phyloP scores from a whole-genome alignment of 768 basidiomycete genomes.

The Suillus alpinus region DNA sequence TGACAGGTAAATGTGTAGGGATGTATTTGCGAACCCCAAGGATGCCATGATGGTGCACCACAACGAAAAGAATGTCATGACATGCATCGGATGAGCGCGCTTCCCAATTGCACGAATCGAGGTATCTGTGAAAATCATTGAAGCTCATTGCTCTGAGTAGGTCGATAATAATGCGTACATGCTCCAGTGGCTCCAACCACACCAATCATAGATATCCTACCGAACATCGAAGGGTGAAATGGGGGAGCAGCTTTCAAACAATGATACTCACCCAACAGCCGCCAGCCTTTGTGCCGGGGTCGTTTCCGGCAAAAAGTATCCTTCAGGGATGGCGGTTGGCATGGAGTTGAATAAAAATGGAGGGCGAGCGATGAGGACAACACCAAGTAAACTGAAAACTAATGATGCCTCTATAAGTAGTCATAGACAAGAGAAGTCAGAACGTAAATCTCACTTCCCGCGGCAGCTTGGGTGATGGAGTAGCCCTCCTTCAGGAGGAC shows the following conservation, averaged over 20 bases:
- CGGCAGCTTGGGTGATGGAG: conserved; percentile 51
- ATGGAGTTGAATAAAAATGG: conserved; percentile 60
- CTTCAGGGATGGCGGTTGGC: not conserved
- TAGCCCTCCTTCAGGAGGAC: conserved; percentile 64
- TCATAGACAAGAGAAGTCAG: not conserved
- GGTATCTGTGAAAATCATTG: conserved; percentile 34
- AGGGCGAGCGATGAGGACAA: conserved; percentile 80
- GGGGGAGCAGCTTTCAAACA: not conserved
- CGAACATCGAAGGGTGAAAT: not conserved
- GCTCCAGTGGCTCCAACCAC: conserved; percentile 66
- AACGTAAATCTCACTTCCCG: conserved; percentile 37
- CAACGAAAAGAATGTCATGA: conserved; percentile 63
- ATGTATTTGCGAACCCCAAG: conserved; percentile 7
- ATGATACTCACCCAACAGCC: conserved; percentile 49
- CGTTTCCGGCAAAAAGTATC: conserved; percentile 7
- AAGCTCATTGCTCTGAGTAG: not conserved
- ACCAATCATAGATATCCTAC: conserved; percentile 59
- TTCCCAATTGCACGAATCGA: conserved; percentile 69
- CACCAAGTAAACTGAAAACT: conserved; percentile 71
- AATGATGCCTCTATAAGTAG: not conserved
- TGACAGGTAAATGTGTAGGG: not conserved
- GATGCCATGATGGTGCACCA: conserved; percentile 40
- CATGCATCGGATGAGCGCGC: conserved; percentile 73
- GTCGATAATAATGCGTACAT: conserved; percentile 42
- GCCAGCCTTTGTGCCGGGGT: conserved; percentile 43